These are phyloP conservation scores for Umbelopsis sp. DNA, from an alignment of 371 early-diverging fungal species.

Conservation along the genomic window DNA sequence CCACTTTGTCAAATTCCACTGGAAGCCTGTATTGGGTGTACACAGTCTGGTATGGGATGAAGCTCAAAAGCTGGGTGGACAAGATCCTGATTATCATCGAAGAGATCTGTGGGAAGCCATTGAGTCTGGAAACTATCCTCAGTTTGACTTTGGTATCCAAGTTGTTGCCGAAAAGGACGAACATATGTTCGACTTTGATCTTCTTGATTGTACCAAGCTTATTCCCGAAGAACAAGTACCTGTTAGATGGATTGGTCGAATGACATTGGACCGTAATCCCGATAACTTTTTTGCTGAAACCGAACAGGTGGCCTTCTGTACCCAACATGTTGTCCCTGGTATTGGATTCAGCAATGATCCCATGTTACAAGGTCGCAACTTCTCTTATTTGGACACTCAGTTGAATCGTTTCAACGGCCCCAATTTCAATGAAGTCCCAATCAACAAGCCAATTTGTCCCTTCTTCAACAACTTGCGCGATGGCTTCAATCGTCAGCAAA, in stretches of 20 bases:
- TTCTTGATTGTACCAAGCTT: constrained; percentile 60
- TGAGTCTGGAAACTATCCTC: constrained; percentile 50
- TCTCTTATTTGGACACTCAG: constrained; percentile 84
- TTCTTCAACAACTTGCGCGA: constrained; percentile 60
- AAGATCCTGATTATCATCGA: constrained; percentile 54
- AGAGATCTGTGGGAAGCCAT: constrained; percentile 53
- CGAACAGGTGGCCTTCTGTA: constrained; percentile 81
- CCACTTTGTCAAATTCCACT: constrained; percentile 55
- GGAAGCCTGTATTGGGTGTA: constrained; percentile 52
- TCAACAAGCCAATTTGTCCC: constrained; percentile 47
- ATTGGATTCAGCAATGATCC: constrained; percentile 74
- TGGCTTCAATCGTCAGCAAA: constrained; percentile 35
- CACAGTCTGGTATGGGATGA: constrained; percentile 50
- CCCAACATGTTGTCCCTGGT: constrained; percentile 76
- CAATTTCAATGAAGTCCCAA: constrained; percentile 69
- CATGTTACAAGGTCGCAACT: constrained; percentile 80
- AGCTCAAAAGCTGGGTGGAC: constrained; percentile 53
- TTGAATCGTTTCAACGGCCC: constrained; percentile 73
- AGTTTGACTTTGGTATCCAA: constrained; percentile 56
- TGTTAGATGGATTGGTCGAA: constrained; percentile 70
- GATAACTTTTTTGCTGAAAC: constrained; percentile 83
- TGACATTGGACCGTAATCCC: constrained; percentile 78
- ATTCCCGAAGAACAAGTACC: constrained; percentile 51
- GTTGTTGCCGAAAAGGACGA: constrained; percentile 45
- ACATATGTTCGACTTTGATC: constrained; percentile 49